Evolutionary conservation across 2,329 filamentous ascomycete genomes (phyloP).

Genomic region (Cladosporium sp.): DNA sequence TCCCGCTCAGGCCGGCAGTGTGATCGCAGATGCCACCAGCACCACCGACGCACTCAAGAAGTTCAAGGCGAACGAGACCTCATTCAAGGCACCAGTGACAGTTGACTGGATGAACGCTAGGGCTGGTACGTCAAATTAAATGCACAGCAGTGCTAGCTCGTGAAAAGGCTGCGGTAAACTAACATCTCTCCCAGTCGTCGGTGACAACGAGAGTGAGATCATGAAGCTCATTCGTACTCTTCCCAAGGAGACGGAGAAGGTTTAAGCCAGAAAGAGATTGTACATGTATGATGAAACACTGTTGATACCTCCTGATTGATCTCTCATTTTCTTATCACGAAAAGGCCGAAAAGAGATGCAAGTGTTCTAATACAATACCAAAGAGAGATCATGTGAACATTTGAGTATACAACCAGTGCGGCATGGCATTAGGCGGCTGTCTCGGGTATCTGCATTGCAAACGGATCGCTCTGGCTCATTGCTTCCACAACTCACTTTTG

Average conservation of each 20-base stretch:
- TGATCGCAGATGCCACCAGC: constrained; percentile 70
- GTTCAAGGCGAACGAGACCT: constrained; percentile 64
- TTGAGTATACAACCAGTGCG: no score
- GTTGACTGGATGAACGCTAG: constrained; percentile 95
- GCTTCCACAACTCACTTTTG: no score
- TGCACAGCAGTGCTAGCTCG: neutral
- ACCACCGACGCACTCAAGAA: constrained; percentile 74
- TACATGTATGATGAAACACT: constrained; percentile 7
- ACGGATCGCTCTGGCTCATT: neutral
- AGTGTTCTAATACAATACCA: neutral
- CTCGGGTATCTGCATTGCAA: constrained; percentile 16
- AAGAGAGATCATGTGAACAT: no score
- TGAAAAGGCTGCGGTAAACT: neutral
- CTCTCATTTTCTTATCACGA: neutral
- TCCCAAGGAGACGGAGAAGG: constrained; percentile 40
- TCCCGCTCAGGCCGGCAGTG: constrained; percentile 51
- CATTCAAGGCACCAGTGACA: constrained; percentile 71
- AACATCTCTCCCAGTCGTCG: constrained; percentile 46
- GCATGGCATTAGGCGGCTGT: neutral
- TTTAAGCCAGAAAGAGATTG: constrained; percentile 8
- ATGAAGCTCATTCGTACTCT: constrained; percentile 55
- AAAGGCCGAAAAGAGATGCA: neutral
- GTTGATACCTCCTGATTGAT: constrained; percentile 11
- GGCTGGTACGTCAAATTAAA: constrained; percentile 49
- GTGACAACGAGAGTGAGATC: constrained; percentile 83